Base-by-base conservation (phyloP, 2,329 filamentous ascomycete species). In the Verticillium nubilum region DNA sequence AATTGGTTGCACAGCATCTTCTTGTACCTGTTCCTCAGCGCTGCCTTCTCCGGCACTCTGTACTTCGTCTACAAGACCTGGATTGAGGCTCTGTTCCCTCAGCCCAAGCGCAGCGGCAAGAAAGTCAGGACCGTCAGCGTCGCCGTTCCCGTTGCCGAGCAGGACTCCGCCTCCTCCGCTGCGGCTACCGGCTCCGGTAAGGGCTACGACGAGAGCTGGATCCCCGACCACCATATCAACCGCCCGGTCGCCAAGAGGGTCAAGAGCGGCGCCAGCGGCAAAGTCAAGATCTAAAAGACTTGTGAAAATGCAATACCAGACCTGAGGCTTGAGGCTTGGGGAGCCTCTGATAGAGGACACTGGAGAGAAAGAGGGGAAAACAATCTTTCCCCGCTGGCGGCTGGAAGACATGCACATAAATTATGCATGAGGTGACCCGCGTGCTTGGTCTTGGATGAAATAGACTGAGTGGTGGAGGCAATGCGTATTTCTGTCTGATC, bases 41-140 rank as follows among this genome's bases (percentile, higher is more conserved):
- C 83, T 63, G 85, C 83, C 64, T 96, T 96, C 73, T 86, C 78
- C 65, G 92, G 90, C 63, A 92, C 88, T 58, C 85, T 89, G 73
- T 97, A 94, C 86, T 97, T 97, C 77, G 92, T 97, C 79, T 99
- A 99, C 86, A 95, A 89, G 81, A 96, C 94, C 70, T 98, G 94
- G 92, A 90, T 99, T 77, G 91, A 92, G 69, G 88, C 92, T 15
- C 90, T 99, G 72, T 97, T 98, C 83, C 94, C 95, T 55, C 92
- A 97, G 82, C 87, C 89, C 66, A 90, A 92, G 80, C 86, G 87
- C 64, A 77, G 82, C 29, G 77, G 83, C 65, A 84, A 81, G 70
- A 86, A 86, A 72, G 74, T 75, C 67, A 91, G 90, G 82, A 89
- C 90, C 78, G 80, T 81, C 62, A 87, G 90, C 59, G 74, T 83